Evolutionary conservation across 768 basidiomycete species (phyloP), one percentile per base, ranked within the genome.

Genomic region (Vararia minispora): DNA sequence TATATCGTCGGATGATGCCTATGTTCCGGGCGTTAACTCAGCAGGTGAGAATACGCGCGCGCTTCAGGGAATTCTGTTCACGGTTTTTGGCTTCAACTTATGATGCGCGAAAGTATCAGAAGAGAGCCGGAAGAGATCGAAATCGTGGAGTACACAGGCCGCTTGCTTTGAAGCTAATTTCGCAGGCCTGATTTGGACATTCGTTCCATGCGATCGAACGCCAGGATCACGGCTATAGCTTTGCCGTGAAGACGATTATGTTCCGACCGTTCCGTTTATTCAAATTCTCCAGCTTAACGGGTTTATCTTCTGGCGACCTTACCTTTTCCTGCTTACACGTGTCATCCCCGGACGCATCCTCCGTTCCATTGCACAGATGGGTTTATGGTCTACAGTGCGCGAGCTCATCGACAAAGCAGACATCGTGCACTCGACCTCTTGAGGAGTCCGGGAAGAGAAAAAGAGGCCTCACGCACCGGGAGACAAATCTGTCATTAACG

Each of bases 401-500:
- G 36, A 44, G 1, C 24, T 68, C 11, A 52, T 58, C n/a, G 53
- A 56, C 9, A 51, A 67, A 13, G 41, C 60, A 0, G 62, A 63
- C 33, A 47, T 55, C 0, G 54, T 72, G 45, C 45, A 64, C 18
- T 34, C 48, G 2, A 57, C 56, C 2, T 59, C 68, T 3, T 37
- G 48, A 5, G 48, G 55, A 5, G 60, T 72, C 4, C 62, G 59
- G 30, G 45, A 58, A 11, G 46, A 51, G 5, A 70, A 69, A 49
- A 60, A 59, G 40, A 45, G 41, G 20, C 58, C 64, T 1, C 20
- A 68, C 6, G 40, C 34, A n/a, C 45, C 47, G 17, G 61, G 59
- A 6, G 62, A 64, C 22, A 53, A 57, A 26, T 54, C 45, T 2
- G 47, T 50, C 5, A 34, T 44, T 18, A 20, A 48, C 16, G 43